Conservation (phyloP, 1,139 yeast species). For the Debaryomyces nepalensis region DNA sequence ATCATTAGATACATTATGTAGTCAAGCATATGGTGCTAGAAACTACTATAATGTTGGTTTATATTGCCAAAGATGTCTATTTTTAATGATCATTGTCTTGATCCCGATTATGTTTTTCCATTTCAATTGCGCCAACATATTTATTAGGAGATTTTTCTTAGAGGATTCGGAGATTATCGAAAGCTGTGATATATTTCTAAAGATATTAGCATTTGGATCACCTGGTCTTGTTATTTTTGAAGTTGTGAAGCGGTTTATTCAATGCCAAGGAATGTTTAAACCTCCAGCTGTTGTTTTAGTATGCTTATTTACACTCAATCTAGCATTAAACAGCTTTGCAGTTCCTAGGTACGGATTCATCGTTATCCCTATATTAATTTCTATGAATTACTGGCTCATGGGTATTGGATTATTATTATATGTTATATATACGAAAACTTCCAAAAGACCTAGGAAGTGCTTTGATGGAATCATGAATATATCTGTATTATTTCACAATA, state of each 20-base stretch:
- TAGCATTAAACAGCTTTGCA: slow-evolving; percentile 5
- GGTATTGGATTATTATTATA: background rate
- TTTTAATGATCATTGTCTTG: slow-evolving; percentile 44
- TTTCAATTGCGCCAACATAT: background rate
- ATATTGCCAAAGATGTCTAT: slow-evolving; percentile 45
- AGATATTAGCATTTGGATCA: background rate
- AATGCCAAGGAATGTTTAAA: slow-evolving; percentile 2
- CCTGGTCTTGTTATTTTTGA: slow-evolving; percentile 1
- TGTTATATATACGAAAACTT: background rate
- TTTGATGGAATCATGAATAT: background rate
- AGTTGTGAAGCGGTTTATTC: slow-evolving; percentile 2
- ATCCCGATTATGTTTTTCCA: slow-evolving; percentile 21
- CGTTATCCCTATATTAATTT: background rate
- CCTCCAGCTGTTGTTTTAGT: slow-evolving; percentile 1
- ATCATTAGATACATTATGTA: slow-evolving; percentile 48
- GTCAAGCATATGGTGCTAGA: slow-evolving; percentile 52
- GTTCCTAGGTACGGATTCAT: background rate
- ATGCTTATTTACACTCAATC: background rate
- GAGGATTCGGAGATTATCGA: slow-evolving; percentile 1
- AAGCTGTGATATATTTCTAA: background rate
- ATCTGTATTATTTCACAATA: background rate
- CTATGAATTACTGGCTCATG: slow-evolving; percentile 3
- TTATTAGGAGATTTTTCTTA: background rate
- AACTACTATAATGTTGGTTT: slow-evolving; percentile 46
- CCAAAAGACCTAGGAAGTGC: background rate